Conservation (phyloP, 2,329 filamentous ascomycete genomes). For the Neofusicoccum umdonicola region DNA sequence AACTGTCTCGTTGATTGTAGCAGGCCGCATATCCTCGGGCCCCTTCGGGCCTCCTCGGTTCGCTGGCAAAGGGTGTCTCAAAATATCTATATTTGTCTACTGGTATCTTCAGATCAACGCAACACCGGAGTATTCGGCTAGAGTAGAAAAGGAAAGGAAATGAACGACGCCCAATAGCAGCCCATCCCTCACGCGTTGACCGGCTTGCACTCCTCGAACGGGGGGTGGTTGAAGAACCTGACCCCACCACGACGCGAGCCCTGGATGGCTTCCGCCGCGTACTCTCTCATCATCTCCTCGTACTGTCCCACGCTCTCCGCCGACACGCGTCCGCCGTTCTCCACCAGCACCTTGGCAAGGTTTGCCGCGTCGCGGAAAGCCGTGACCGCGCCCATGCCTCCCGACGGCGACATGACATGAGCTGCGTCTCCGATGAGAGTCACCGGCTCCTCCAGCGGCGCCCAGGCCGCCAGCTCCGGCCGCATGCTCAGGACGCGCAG, state of each 20-base stretch:
- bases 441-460: slow-evolving; percentile 29
- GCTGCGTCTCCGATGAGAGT: slow-evolving; percentile 47
- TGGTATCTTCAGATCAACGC: too few species aligned
- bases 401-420: slow-evolving; percentile 48
- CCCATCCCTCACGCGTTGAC: neutral
- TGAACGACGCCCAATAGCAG: too few species aligned
- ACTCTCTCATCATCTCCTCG: slow-evolving; percentile 38
- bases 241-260: neutral
- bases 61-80: too few species aligned
- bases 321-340: slow-evolving; percentile 24
- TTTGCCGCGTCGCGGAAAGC: slow-evolving; percentile 43
- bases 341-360: slow-evolving; percentile 38
- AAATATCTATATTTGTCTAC: too few species aligned
- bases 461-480: slow-evolving; percentile 33
- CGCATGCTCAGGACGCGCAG: slow-evolving; percentile 34
- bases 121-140: too few species aligned
- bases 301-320: slow-evolving; percentile 33
- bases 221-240: neutral
- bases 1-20: too few species aligned
- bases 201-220: neutral
- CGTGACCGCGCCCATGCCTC: slow-evolving; percentile 47
- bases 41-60: too few species aligned
- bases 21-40: too few species aligned
- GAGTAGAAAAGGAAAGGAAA: neutral
- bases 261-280: slow-evolving; percentile 31